Conservation (phyloP, 2,329 filamentous ascomycete genomes). For the Anthostomella pinea region DNA sequence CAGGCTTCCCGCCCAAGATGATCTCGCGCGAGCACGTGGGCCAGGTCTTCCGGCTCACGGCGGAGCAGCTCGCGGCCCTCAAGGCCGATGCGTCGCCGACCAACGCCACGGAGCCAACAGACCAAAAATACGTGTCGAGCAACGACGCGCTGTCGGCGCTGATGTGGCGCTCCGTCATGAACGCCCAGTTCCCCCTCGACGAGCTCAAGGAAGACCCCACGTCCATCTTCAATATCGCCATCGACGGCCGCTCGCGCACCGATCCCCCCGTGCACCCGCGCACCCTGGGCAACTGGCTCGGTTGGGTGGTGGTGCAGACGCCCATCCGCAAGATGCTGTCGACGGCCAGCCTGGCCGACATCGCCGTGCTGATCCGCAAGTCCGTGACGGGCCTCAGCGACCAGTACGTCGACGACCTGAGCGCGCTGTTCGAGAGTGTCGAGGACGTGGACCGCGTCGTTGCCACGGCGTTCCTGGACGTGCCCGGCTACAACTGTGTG, state of each 20-base stretch:
- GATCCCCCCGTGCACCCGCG: conserved; percentile 33
- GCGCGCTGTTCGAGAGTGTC: conserved; percentile 29
- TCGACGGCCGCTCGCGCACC: conserved; percentile 36
- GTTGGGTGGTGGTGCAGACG: conserved; percentile 31
- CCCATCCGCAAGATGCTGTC: conserved; percentile 30
- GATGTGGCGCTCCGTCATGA: conserved; percentile 35
- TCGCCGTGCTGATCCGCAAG: conserved; percentile 34
- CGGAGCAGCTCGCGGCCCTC: conserved; percentile 26
- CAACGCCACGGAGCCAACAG: conserved; percentile 25
- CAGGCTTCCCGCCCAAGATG: conserved; percentile 32
- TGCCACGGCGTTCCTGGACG: conserved; percentile 34
- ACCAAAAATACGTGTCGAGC: conserved; percentile 30
- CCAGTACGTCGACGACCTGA: conserved; percentile 30
- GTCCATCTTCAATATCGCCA: conserved; percentile 37
- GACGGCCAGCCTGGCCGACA: conserved; percentile 28
- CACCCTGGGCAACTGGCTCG: conserved; percentile 39
- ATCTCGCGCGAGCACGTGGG: conserved; percentile 29
- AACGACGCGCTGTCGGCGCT: conserved; percentile 36
- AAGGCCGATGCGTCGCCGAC: conserved; percentile 32
- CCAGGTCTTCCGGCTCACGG: conserved; percentile 33
- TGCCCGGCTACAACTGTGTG: conserved; percentile 33
- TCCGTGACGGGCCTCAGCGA: conserved; percentile 30
- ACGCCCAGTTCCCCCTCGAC: conserved; percentile 27
- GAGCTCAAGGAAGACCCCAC: conserved; percentile 30
- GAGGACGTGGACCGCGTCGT: conserved; percentile 32